Base-by-base conservation (phyloP, 139 green algal species). In the Desmodesmus armatus region DNA sequence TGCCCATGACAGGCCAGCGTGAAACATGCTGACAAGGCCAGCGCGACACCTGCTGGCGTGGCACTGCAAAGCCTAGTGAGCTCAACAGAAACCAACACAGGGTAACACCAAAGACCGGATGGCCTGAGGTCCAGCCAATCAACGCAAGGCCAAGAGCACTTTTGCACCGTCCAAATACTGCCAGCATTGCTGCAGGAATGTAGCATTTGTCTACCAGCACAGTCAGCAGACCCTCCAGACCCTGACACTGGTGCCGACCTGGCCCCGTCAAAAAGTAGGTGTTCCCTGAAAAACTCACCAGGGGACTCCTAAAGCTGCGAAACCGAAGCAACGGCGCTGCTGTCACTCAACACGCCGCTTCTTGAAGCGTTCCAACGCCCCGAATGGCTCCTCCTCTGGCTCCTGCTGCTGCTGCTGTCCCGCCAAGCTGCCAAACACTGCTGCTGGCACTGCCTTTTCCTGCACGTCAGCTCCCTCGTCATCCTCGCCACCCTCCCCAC, bases 361-460 rank as follows among this genome's bases (percentile, higher is more conserved):
- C 79, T 92, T 92, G 58, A 94, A 91, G 2, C 91, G 49, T 5
- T 94, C 91, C 78, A 91, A 2, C 0, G 91, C 91, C 5, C 47
- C 47, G 47, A 21, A 7, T 55, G 65, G 7, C n/a, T 78, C 11
- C 29, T 65, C 81, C 2, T 41, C 81, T n/a, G 81, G 41, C 49
- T 66, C 69, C 63, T 23, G 43, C 60, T 39, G 15, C 35, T 58
- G 37, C 21, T 23, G 33, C 41, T 69, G 19, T 33, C 44, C 78
- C 80, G 88, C 91, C 31, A 91, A 74, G 13, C 74, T 85, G 15
- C 95, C 95, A 92, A 95, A 98, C 67, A 98, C 94, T 2, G 67
- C 94, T 6, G 92, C 92, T 0, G 97, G 97, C 41, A 99, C 95
- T 13, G 91, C 85, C 82, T 95, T 96, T 75, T 94, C 73, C 70